A percentile compares a stretch with the other conserved stretches of the same genome.
Conservation (phyloP, 345 rosid genomes). For the Populus alba region DNA sequence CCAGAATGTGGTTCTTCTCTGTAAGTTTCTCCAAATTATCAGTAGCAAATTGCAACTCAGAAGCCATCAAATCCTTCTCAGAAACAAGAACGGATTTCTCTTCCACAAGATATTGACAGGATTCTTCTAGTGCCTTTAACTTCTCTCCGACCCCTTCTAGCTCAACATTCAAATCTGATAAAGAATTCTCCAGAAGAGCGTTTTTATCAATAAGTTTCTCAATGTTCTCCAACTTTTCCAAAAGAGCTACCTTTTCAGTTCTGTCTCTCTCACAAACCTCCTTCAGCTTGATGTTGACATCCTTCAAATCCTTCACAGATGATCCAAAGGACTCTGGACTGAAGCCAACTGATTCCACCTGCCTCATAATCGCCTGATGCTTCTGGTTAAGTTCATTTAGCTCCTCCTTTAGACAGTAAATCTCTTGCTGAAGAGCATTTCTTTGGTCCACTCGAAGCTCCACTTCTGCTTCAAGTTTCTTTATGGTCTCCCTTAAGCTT, state of each 20-base stretch:
- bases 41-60: slow-evolving; percentile 52
- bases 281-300: too few species aligned
- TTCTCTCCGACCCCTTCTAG: slow-evolving; percentile 65
- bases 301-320: too few species aligned
- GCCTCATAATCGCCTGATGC: too few species aligned
- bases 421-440: slow-evolving; percentile 97
- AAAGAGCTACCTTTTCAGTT: too few species aligned
- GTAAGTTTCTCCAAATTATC: slow-evolving; percentile 55
- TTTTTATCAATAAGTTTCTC: too few species aligned
- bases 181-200: too few species aligned
- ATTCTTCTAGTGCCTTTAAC: slow-evolving; percentile 65
- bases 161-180: slow-evolving; percentile 73
- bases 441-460: slow-evolving; percentile 82
- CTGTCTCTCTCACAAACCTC: too few species aligned
- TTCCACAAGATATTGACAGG: slow-evolving; percentile 47
- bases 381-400: slow-evolving; percentile 68
- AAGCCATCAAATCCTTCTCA: slow-evolving; percentile 54
- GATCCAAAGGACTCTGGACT: too few species aligned
- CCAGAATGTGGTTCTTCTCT: slow-evolving; percentile 62
- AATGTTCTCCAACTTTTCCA: too few species aligned
- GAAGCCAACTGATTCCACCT: too few species aligned
- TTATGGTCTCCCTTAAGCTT: slow-evolving; percentile 62
- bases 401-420: slow-evolving; percentile 93
- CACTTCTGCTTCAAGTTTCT: slow-evolving; percentile 88
- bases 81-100: slow-evolving; percentile 66